Evolutionary conservation across 179 eudicot genomes (phyloP).

Genomic region (Spergularia azorica): DNA sequence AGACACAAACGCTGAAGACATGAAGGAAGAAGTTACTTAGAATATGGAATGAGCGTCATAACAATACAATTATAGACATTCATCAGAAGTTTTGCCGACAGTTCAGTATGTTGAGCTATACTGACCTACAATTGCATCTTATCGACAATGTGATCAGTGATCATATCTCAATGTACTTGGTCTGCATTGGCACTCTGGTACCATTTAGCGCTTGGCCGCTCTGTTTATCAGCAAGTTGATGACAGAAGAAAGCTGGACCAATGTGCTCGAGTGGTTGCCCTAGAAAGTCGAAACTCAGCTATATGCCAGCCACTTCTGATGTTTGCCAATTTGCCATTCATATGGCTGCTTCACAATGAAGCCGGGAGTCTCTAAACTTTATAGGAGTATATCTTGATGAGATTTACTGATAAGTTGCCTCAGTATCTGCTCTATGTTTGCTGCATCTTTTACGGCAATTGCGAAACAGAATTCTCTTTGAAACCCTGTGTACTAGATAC

Average conservation of each 20-base stretch:
- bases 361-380: constrained; percentile 22
- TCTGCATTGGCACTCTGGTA: too few species aligned
- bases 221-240: background rate
- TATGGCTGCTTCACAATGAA: constrained; percentile 1
- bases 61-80: background rate
- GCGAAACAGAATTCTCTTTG: constrained; percentile 1
- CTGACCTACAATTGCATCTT: background rate
- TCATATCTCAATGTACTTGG: background rate
- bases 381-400: background rate
- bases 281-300: background rate
- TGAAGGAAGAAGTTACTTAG: constrained; percentile 6
- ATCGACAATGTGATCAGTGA: background rate
- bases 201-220: background rate
- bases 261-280: background rate
- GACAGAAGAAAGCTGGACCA: background rate
- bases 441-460: background rate
- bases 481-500: background rate
- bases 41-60: background rate
- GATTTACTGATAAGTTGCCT: constrained; percentile 12
- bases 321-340: background rate
- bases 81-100: background rate
- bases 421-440: background rate
- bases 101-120: background rate
- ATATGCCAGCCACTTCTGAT: background rate
- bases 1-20: constrained; percentile 14